A percentile compares a stretch with the other conserved stretches of the same genome.
These are phyloP conservation scores for Fusarium sp. DNA, from an alignment of 2,329 filamentous ascomycete genomes.

Conservation along the genomic window DNA sequence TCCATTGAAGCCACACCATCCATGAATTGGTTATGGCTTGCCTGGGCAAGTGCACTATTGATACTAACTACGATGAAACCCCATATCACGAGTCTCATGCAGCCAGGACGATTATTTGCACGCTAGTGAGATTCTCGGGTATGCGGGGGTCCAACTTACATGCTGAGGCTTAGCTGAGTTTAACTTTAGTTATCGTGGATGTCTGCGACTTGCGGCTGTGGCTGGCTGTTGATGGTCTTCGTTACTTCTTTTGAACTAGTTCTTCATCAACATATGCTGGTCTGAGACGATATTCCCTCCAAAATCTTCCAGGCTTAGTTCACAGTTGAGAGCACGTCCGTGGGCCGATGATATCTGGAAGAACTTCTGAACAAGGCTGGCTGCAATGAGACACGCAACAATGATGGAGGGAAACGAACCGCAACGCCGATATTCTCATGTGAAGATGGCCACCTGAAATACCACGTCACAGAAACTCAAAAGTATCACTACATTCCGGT, in stretches of 20 bases:
- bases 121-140: background rate
- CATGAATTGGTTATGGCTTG: background rate
- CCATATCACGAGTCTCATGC: background rate
- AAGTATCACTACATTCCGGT: too few species aligned
- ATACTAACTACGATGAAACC: background rate
- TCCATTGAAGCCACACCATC: background rate
- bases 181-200: background rate
- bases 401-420: too few species aligned
- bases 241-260: background rate
- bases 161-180: background rate
- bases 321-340: accelerated
- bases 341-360: background rate
- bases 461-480: too few species aligned
- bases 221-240: background rate
- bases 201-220: background rate
- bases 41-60: background rate
- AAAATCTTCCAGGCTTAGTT: background rate
- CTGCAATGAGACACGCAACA: background rate
- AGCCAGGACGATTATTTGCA: background rate
- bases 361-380: background rate
- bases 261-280: background rate
- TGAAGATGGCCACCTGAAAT: too few species aligned
- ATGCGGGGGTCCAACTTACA: background rate
- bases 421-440: too few species aligned
- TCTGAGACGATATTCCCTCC: background rate